These are phyloP conservation scores for Kodamaea suecica DNA, from an alignment of 1,139 yeast species.

Conservation along the genomic window DNA sequence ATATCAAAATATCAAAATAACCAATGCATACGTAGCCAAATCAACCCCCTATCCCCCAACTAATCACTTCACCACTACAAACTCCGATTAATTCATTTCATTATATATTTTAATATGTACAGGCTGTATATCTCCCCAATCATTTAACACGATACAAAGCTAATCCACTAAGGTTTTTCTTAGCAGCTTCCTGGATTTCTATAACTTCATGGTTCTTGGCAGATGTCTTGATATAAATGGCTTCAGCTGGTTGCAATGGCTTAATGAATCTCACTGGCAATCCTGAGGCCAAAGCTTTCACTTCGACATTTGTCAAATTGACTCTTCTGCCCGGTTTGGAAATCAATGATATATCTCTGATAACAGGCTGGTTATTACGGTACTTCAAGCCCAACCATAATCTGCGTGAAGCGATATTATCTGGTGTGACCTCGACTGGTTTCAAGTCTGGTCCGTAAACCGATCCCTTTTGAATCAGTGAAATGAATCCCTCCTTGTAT, in stretches of 20 bases:
- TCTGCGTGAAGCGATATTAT: slow-evolving; percentile 80
- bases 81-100: too few relatives aligned
- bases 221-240: slow-evolving; percentile 60
- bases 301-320: slow-evolving; percentile 57
- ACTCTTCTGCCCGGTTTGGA: slow-evolving; percentile 85
- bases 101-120: too few relatives aligned
- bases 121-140: neutral
- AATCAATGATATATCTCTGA: slow-evolving; percentile 67
- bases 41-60: too few relatives aligned
- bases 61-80: too few relatives aligned
- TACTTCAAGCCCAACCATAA: slow-evolving; percentile 92
- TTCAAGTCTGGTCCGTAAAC: slow-evolving; percentile 76
- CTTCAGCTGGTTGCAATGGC: slow-evolving; percentile 89
- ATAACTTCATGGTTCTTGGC: slow-evolving; percentile 50
- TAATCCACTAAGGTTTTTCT: slow-evolving; percentile 69
- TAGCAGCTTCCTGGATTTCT: slow-evolving; percentile 82
- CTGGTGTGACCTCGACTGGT: slow-evolving; percentile 81
- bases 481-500: slow-evolving; percentile 86
- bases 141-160: slow-evolving; percentile 71
- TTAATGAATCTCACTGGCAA: slow-evolving; percentile 67
- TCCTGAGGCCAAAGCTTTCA: slow-evolving; percentile 75
- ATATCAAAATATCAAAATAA: too few relatives aligned
- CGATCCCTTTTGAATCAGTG: slow-evolving; percentile 86
- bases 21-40: too few relatives aligned
- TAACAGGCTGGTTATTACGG: slow-evolving; percentile 74